Evolutionary conservation across 306 rosid species (phyloP), one percentile per base, ranked within the genome.

Genomic region (Cajanus cajan): DNA sequence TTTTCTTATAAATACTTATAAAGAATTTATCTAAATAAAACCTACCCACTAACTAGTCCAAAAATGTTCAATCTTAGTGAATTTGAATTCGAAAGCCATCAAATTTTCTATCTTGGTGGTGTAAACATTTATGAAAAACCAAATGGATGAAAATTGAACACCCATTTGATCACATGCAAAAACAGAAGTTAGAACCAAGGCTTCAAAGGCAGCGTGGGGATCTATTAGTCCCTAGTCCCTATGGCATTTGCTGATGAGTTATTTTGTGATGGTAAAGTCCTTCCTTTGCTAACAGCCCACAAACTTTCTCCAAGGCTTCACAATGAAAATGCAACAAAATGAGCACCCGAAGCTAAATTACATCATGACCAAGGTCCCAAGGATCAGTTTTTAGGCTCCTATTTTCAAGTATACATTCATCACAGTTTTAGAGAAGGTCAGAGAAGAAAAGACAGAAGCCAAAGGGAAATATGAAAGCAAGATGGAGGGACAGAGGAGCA

Each of bases 221-320:
- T 45, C 66, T 78, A 1, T 40, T 82, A 62, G 6, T 36, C 39
- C 88, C 87, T n/a, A 10, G 62, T 19, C 86, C 86, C 89, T 36
- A 4, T 36, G 39, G 87, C 90, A 61, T 89, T 87, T 77, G 89
- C 93, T 5, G 91, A 91, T 64, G 96, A 91, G 79, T 76, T 87
- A 25, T 87, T 91, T 67, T 82, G 84, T 52, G 82, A 87, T 41
- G 93, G 93, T 8, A 89, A 85, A 73, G 90, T 89, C 13, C 77
- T 89, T 78, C 89, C 93, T 0, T 79, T 86, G 6, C 0, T 64
- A 25, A 82, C 84, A 52, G 83, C 89, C 22, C 93, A 87, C 73
- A 89, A 89, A 64, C 90, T 87, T 81, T 93, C 96, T 19, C 94
- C 94, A 15, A 76, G 88, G 76, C 85, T 39, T 80, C 73, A 64